Conservation (phyloP, 768 basidiomycete species). For the Pisolithus albus region DNA sequence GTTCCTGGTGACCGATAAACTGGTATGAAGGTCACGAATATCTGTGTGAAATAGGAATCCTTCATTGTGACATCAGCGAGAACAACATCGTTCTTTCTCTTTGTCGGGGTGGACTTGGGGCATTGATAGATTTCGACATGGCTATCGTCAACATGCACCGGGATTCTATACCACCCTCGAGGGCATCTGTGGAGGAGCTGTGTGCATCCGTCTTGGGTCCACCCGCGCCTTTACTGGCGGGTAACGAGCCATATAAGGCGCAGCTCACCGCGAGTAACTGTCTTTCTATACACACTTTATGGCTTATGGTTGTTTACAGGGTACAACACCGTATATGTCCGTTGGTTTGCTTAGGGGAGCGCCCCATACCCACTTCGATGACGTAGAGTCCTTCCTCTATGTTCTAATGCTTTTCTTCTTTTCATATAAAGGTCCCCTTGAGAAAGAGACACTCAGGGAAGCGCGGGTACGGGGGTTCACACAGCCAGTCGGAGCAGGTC, state of each 20-base stretch:
- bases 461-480: slow-evolving; percentile 2
- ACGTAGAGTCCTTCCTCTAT: slow-evolving; percentile 14
- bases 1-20: neutral
- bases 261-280: slow-evolving; percentile 1
- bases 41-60: slow-evolving; percentile 14
- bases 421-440: slow-evolving; percentile 3
- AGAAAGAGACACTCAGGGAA: neutral
- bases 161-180: neutral
- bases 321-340: slow-evolving; percentile 10
- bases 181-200: too few relatives aligned
- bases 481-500: neutral
- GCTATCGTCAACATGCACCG: neutral
- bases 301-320: neutral
- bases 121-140: slow-evolving; percentile 16
- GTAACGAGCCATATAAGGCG: neutral
- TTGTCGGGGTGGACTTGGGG: slow-evolving; percentile 7
- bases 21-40: slow-evolving; percentile 13
- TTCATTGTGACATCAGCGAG: slow-evolving; percentile 30
- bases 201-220: too few relatives aligned
- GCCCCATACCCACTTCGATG: slow-evolving; percentile 6
- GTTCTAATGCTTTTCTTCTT: slow-evolving; percentile 11
- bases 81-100: slow-evolving; percentile 28
- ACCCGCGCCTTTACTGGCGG: neutral
- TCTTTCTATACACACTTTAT: neutral
- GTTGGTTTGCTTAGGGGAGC: slow-evolving; percentile 1